These are phyloP conservation scores for Myxozyma sirexii DNA, from an alignment of 805 yeast species.

Conservation along the genomic window DNA sequence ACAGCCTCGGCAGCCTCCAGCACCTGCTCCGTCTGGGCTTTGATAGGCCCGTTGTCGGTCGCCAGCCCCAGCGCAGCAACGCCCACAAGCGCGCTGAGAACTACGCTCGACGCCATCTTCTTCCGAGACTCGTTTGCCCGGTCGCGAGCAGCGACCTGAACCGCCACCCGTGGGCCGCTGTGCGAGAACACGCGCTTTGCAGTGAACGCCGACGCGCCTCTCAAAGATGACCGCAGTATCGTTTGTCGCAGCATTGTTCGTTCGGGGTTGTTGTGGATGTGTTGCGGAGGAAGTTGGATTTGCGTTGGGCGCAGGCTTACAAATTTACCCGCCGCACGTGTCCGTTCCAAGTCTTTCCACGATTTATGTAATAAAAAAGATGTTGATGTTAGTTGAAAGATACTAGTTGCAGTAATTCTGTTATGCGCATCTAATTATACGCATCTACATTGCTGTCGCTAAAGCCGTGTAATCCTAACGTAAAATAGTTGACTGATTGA, in stretches of 20 bases:
- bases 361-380: too few species aligned
- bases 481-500: too few species aligned
- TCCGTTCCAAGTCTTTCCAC: constrained; percentile 1
- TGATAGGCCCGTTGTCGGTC: neutral
- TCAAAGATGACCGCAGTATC: neutral
- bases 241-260: neutral
- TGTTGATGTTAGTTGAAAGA: too few species aligned
- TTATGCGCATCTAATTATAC: too few species aligned
- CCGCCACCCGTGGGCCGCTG: neutral
- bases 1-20: neutral
- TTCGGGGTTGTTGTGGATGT: neutral
- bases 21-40: neutral
- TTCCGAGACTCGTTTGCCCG: neutral
- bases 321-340: neutral
- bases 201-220: neutral
- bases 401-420: too few species aligned
- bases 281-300: neutral
- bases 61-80: neutral
- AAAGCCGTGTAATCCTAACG: too few species aligned
- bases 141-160: neutral
- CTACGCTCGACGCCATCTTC: neutral
- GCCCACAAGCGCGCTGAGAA: neutral
- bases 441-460: too few species aligned
- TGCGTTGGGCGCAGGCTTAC: too few species aligned
- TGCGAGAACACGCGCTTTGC: neutral